These are phyloP conservation scores for Paspalum vaginatum DNA, from an alignment of 176 grass and related monocot genomes.

Conservation along the genomic window DNA sequence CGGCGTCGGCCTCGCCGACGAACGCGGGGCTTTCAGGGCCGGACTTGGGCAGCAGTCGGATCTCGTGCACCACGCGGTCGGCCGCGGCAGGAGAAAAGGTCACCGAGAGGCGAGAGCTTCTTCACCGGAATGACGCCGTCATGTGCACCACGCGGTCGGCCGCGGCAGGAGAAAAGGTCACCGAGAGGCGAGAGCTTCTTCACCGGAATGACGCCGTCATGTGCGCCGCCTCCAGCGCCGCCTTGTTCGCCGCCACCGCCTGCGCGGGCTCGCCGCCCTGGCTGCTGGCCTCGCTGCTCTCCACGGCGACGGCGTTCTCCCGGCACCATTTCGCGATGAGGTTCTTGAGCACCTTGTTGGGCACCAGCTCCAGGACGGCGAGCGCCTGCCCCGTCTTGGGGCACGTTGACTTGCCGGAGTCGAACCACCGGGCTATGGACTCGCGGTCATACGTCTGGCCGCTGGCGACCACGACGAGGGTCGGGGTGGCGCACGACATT, in stretches of 20 bases:
- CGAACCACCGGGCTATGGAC: slow-evolving; percentile 77
- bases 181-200: slow-evolving; percentile 64
- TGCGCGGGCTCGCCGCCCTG: slow-evolving; percentile 37
- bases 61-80: slow-evolving; percentile 84
- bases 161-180: slow-evolving; percentile 53
- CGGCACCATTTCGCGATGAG: slow-evolving; percentile 90
- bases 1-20: slow-evolving; percentile 79
- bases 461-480: slow-evolving; percentile 75
- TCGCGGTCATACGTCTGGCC: slow-evolving; percentile 95
- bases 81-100: no score
- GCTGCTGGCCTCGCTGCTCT: slow-evolving; percentile 52
- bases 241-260: slow-evolving; percentile 65
- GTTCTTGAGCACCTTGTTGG: slow-evolving; percentile 87
- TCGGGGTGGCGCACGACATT: slow-evolving; percentile 86
- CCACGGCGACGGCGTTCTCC: slow-evolving; percentile 69
- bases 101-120: no score
- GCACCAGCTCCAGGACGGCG: slow-evolving; percentile 59
- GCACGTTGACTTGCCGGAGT: slow-evolving; percentile 80
- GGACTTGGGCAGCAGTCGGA: slow-evolving; percentile 74
- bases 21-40: slow-evolving; percentile 77
- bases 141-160: slow-evolving; percentile 82
- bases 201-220: slow-evolving; percentile 94
- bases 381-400: slow-evolving; percentile 86
- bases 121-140: no score
- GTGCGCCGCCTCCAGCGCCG: slow-evolving; percentile 81